These are phyloP conservation scores for Celoporthe dispersa DNA, from an alignment of 2,329 filamentous ascomycete genomes.

Conservation along the genomic window DNA sequence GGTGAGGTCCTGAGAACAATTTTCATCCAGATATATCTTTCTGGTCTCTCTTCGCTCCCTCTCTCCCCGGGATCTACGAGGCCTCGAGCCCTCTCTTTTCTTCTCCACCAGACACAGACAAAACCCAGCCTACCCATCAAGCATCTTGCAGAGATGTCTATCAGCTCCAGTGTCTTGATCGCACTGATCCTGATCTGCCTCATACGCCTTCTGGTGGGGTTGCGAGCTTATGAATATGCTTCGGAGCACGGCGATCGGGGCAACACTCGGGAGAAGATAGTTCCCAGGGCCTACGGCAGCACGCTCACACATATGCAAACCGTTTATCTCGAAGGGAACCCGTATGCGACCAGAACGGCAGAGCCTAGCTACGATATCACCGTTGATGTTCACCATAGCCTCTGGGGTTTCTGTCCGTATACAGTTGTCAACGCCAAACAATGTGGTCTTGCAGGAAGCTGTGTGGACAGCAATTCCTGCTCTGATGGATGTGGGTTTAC, in stretches of 20 bases:
- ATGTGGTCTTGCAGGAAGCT: constrained; percentile 44
- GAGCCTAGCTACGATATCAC: background rate
- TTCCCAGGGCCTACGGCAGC: background rate
- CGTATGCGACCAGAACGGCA: background rate
- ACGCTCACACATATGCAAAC: background rate
- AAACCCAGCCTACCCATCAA: background rate
- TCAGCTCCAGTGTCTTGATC: background rate
- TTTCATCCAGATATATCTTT: background rate
- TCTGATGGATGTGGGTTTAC: constrained; percentile 40
- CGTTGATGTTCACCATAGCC: background rate
- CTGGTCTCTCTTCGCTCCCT: background rate
- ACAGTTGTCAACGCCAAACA: constrained; percentile 42
- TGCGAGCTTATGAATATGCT: background rate
- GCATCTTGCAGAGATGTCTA: background rate
- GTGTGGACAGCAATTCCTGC: constrained; percentile 41
- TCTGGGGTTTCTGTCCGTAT: constrained; percentile 26
- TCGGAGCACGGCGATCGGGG: background rate
- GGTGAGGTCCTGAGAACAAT: background rate
- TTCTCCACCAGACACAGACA: background rate
- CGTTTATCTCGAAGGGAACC: background rate
- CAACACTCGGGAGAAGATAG: background rate
- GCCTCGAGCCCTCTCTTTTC: background rate
- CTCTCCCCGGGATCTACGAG: background rate
- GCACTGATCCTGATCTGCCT: background rate
- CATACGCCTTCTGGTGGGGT: background rate